These are phyloP conservation scores for Xylaria bambusicola DNA, from an alignment of 495 filamentous ascomycete species.

Conservation along the genomic window DNA sequence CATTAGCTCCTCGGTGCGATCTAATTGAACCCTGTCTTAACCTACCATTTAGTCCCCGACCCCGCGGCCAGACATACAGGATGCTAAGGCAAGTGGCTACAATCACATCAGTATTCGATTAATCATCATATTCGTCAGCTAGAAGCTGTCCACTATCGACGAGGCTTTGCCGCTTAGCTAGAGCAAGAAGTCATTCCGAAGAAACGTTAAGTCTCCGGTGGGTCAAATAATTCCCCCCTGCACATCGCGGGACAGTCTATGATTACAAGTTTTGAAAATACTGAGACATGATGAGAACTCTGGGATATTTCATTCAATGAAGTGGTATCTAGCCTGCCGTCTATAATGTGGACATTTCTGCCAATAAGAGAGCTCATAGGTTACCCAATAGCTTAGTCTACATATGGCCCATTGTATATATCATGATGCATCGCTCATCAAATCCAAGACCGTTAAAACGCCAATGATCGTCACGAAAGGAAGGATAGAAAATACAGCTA, in stretches of 20 bases:
- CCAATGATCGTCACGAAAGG: not conserved
- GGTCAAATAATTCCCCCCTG: too few relatives aligned
- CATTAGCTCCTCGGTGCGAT: too few relatives aligned
- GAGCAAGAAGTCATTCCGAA: too few relatives aligned
- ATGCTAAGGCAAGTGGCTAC: not conserved
- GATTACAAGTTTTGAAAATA: too few relatives aligned
- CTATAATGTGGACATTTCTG: conserved; percentile 23
- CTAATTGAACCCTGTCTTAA: too few relatives aligned
- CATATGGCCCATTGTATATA: conserved; percentile 14
- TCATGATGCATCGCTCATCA: not conserved
- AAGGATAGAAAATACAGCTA: not conserved
- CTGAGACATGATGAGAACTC: not conserved
- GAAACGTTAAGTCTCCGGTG: too few relatives aligned
- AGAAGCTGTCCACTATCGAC: too few relatives aligned
- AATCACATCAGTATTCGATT: not conserved
- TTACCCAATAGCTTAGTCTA: not conserved
- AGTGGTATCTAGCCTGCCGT: conserved; percentile 38
- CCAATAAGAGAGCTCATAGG: conserved; percentile 15
- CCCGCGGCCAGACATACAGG: too few relatives aligned
- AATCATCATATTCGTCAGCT: too few relatives aligned
- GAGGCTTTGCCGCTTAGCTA: too few relatives aligned
- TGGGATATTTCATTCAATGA: conserved; percentile 22
- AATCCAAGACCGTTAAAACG: conserved; percentile 7
- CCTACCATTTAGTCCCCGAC: too few relatives aligned
- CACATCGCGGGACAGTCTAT: too few relatives aligned